Percentiles rank a stretch among this genome's conserved stretches.
Conservation (phyloP, 192 early-diverging fungal species). For the Paraglomus occultum region DNA sequence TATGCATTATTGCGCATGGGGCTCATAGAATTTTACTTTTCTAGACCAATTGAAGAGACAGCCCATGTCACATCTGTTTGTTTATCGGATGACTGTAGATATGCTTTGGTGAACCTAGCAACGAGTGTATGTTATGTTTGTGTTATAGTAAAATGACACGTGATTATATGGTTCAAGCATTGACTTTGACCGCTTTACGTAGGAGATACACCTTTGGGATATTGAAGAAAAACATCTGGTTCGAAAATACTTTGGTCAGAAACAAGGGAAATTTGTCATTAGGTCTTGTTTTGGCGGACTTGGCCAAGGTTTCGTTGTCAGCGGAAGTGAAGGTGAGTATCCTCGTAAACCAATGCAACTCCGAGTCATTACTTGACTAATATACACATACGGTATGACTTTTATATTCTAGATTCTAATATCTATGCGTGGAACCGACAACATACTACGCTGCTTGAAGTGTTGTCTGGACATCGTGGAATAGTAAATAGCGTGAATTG, state of each 20-base stretch:
- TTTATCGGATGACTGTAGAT: slow-evolving; percentile 47
- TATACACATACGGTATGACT: not conserved
- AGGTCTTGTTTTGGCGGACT: slow-evolving; percentile 88
- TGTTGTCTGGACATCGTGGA: slow-evolving; percentile 63
- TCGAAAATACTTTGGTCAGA: slow-evolving; percentile 77
- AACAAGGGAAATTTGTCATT: slow-evolving; percentile 86
- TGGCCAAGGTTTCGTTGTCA: slow-evolving; percentile 77
- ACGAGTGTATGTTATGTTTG: slow-evolving; percentile 46
- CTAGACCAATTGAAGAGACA: slow-evolving; percentile 40
- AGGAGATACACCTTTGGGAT: slow-evolving; percentile 92
- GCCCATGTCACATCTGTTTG: slow-evolving; percentile 40
- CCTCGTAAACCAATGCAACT: not conserved
- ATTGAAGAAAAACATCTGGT: slow-evolving; percentile 64
- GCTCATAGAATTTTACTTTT: not conserved
- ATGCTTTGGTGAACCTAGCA: slow-evolving; percentile 49
- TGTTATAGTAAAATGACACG: not conserved
- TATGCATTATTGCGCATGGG: not conserved
- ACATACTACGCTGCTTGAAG: slow-evolving; percentile 63
- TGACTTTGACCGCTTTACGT: slow-evolving; percentile 19
- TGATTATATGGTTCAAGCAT: not conserved
- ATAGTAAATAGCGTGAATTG: slow-evolving; percentile 75
- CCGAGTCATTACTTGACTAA: too few relatives aligned
- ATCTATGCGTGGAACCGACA: slow-evolving; percentile 85
- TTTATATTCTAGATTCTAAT: slow-evolving; percentile 49
- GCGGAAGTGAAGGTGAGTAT: slow-evolving; percentile 81